A percentile compares a stretch with the other conserved stretches of the same genome.
These are phyloP conservation scores for Stagonosporopsis cucurbitacearum DNA, from an alignment of 2,329 filamentous ascomycete species.

Conservation along the genomic window DNA sequence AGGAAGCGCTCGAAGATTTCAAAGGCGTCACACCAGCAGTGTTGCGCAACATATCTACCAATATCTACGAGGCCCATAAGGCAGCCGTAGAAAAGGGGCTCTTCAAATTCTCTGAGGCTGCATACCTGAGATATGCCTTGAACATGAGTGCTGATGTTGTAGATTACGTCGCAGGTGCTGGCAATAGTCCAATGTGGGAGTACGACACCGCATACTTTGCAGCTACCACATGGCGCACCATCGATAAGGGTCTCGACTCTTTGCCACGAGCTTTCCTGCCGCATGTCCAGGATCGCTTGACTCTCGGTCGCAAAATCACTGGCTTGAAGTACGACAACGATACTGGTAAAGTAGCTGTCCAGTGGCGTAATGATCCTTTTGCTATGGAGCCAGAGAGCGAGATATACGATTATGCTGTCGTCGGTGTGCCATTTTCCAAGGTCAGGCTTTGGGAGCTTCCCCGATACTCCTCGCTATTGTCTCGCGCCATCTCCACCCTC, in stretches of 20 bases:
- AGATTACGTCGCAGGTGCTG: slow-evolving; percentile 49
- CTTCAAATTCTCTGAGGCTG: slow-evolving; percentile 70
- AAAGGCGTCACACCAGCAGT: slow-evolving; percentile 27
- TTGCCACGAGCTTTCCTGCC: slow-evolving; percentile 69
- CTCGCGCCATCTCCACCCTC: slow-evolving; percentile 56
- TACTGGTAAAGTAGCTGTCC: slow-evolving; percentile 62
- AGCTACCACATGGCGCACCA: slow-evolving; percentile 68
- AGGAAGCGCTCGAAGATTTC: slow-evolving; percentile 30
- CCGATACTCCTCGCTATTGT: slow-evolving; percentile 57
- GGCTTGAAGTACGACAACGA: slow-evolving; percentile 61
- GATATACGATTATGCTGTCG: slow-evolving; percentile 70
- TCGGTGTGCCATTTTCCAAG: slow-evolving; percentile 69
- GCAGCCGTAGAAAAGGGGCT: slow-evolving; percentile 60
- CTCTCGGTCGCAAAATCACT: slow-evolving; percentile 64
- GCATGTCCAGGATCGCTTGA: slow-evolving; percentile 63
- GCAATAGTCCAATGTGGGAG: slow-evolving; percentile 56
- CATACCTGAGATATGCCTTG: slow-evolving; percentile 66
- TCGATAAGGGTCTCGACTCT: slow-evolving; percentile 66
- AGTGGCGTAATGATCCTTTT: slow-evolving; percentile 60
- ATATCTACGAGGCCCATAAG: slow-evolving; percentile 62
- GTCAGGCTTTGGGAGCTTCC: slow-evolving; percentile 69
- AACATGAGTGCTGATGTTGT: slow-evolving; percentile 62
- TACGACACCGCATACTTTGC: slow-evolving; percentile 64
- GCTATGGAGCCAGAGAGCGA: slow-evolving; percentile 53
- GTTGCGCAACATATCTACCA: slow-evolving; percentile 52